Percentiles rank a stretch among this genome's conserved stretches.
Conservation (phyloP, 768 basidiomycete species). For the Hericium coralloides region DNA sequence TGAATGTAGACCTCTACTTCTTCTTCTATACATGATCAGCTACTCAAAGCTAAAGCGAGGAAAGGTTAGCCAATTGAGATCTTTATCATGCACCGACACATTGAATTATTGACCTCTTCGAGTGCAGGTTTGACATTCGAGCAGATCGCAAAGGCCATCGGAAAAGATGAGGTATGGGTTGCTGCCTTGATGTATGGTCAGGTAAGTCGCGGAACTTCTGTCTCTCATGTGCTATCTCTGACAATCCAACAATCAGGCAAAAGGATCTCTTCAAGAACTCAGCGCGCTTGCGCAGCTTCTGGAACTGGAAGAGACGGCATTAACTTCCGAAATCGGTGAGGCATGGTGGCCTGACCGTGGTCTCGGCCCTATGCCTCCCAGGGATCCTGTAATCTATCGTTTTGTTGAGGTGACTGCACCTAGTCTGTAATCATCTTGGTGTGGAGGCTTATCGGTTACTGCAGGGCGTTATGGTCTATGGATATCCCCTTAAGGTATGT, state of each 20-base stretch:
- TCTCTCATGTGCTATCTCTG: too few relatives aligned
- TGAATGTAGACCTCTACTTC: neutral
- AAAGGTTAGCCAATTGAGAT: constrained; percentile 35
- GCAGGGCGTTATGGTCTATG: constrained; percentile 59
- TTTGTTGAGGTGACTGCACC: constrained; percentile 46
- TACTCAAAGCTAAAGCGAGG: constrained; percentile 53
- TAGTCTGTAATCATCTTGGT: neutral
- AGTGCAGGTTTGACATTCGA: constrained; percentile 59
- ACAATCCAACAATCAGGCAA: constrained; percentile 39
- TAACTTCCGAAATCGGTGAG: constrained; percentile 43
- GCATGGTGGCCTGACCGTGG: constrained; percentile 75
- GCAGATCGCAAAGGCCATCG: constrained; percentile 53
- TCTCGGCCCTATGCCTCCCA: constrained; percentile 61
- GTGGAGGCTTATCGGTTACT: neutral
- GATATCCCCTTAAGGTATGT: constrained; percentile 59
- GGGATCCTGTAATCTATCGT: constrained; percentile 75
- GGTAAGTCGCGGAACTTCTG: constrained; percentile 24
- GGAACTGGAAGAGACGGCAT: constrained; percentile 29
- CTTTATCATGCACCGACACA: too few relatives aligned
- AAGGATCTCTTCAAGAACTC: constrained; percentile 56
- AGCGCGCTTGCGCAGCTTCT: constrained; percentile 40
- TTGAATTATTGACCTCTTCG: neutral
- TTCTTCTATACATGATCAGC: neutral
- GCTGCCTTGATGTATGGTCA: constrained; percentile 79
- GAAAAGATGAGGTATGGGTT: constrained; percentile 72